Percentiles rank a stretch among this genome's conserved stretches.
Conservation (phyloP, 176 grass and related monocot species). For the Bromus sterilis region DNA sequence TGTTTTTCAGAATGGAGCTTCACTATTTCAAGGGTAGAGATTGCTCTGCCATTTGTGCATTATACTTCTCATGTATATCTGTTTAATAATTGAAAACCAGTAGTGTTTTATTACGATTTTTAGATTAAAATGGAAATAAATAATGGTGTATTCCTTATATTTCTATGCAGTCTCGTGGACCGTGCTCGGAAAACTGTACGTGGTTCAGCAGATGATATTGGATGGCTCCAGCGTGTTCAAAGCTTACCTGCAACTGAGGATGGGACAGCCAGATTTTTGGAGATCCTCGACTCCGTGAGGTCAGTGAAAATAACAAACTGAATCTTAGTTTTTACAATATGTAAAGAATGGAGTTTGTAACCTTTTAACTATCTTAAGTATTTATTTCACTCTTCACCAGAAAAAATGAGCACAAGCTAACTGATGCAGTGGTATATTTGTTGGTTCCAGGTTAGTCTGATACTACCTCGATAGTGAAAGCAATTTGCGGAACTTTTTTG, state of each 20-base stretch:
- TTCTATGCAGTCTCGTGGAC: conserved; percentile 55
- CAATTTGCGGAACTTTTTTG: conserved; percentile 10
- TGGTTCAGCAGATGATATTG: conserved; percentile 90
- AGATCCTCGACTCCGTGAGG: conserved; percentile 78
- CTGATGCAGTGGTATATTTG: conserved; percentile 85
- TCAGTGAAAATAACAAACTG: conserved; percentile 10
- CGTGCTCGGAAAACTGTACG: conserved; percentile 75
- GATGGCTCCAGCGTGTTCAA: conserved; percentile 62
- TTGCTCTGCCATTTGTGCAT: not conserved
- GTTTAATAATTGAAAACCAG: not conserved
- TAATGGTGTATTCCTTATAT: not conserved
- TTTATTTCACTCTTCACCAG: conserved; percentile 25
- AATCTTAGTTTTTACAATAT: not conserved
- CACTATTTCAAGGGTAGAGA: conserved; percentile 77
- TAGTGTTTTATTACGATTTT: not conserved
- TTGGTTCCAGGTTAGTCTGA: conserved; percentile 64
- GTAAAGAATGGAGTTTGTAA: not conserved
- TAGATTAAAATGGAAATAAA: not conserved
- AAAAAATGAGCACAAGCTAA: conserved; percentile 82
- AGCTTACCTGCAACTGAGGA: conserved; percentile 66
- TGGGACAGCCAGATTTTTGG: conserved; percentile 59
- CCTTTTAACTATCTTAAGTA: conserved; percentile 7
- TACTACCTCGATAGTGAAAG: not conserved
- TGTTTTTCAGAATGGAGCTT: conserved; percentile 69
- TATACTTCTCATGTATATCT: not conserved